Evolutionary conservation across 495 filamentous ascomycete species (phyloP).

Genomic region (Melanomma pulvis-pyrius): DNA sequence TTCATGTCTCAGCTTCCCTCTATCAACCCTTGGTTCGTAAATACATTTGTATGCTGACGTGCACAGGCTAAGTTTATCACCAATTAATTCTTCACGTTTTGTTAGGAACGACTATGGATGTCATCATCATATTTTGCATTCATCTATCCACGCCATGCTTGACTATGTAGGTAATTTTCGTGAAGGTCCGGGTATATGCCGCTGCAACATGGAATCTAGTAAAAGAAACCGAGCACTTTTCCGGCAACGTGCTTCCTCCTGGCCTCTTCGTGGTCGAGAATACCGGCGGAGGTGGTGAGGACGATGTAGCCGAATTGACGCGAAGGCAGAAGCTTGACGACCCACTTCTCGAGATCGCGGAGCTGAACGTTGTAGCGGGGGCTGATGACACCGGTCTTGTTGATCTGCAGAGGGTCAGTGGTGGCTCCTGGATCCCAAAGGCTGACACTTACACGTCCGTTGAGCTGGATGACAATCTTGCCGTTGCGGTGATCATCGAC

Average conservation of each 20-base stretch:
- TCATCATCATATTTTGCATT: not conserved
- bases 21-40: not conserved
- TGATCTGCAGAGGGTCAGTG: constrained; percentile 64
- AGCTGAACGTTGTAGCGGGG: constrained; percentile 99
- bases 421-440: constrained; percentile 9
- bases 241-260: constrained; percentile 95
- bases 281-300: constrained; percentile 96
- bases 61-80: not conserved
- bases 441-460: constrained; percentile 60
- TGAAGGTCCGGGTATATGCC: constrained; percentile 9
- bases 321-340: constrained; percentile 94
- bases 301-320: constrained; percentile 99
- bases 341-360: constrained; percentile 95
- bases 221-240: constrained; percentile 97
- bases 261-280: constrained; percentile 99
- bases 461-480: constrained; percentile 97
- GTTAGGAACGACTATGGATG: no score
- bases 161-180: not conserved
- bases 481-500: constrained; percentile 98
- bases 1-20: not conserved
- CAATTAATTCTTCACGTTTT: not conserved
- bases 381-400: constrained; percentile 99
- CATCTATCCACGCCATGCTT: not conserved
- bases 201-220: constrained; percentile 55
- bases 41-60: not conserved